Evolutionary conservation across 352 stramenopile genomes (phyloP).

Genomic region (Pythium chondricola): DNA sequence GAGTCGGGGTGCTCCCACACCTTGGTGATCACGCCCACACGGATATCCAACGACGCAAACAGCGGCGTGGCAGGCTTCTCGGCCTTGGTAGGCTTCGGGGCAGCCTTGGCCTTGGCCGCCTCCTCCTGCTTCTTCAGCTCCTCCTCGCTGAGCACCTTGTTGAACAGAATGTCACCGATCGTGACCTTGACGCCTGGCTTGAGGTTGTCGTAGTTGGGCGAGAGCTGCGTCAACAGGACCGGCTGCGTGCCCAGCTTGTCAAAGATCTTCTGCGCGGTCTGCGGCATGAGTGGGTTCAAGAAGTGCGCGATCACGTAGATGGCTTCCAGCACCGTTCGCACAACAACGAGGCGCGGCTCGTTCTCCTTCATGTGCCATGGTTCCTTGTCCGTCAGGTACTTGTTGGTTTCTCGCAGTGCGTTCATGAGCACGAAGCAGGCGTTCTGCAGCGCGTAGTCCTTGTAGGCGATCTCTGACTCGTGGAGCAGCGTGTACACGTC

Average conservation of each 20-base stretch:
- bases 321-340: slow-evolving; percentile 95
- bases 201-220: slow-evolving; percentile 89
- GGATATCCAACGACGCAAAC: slow-evolving; percentile 76
- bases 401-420: slow-evolving; percentile 93
- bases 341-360: slow-evolving; percentile 83
- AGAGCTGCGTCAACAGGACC: slow-evolving; percentile 66
- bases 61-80: slow-evolving; percentile 52
- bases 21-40: slow-evolving; percentile 74
- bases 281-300: slow-evolving; percentile 92
- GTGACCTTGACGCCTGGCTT: slow-evolving; percentile 83
- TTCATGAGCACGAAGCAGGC: slow-evolving; percentile 88
- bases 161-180: slow-evolving; percentile 94
- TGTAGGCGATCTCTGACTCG: slow-evolving; percentile 87
- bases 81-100: slow-evolving; percentile 34
- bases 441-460: slow-evolving; percentile 89
- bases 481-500: slow-evolving; percentile 82
- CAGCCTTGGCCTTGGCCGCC: slow-evolving; percentile 32
- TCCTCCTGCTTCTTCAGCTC: slow-evolving; percentile 61
- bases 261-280: slow-evolving; percentile 90
- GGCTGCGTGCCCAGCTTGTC: slow-evolving; percentile 90
- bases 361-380: slow-evolving; percentile 97
- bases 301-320: slow-evolving; percentile 97
- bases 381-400: slow-evolving; percentile 96
- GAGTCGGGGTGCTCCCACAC: slow-evolving; percentile 82
- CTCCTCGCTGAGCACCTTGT: slow-evolving; percentile 83